Base-by-base conservation (phyloP, 1,284 basidiomycete species). In the Waitea zeae region DNA sequence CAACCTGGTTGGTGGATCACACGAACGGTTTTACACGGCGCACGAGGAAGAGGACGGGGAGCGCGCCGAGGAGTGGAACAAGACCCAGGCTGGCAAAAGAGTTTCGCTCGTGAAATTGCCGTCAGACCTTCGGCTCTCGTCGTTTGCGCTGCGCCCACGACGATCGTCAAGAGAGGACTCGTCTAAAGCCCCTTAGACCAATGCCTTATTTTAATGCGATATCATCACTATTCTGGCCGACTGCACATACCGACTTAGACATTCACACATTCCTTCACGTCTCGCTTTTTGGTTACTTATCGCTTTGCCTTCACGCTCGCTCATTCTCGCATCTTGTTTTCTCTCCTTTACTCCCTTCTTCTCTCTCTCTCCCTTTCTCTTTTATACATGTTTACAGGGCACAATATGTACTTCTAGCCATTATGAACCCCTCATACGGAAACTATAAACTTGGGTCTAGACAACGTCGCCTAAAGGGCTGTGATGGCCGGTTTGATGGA, bases 31-130 rank as follows among this genome's bases (percentile, higher is more conserved):
- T 43, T 58, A 54, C 40, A 59, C 59, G 9, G 58, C 55, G 24
- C 49, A 48, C 5, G 65, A 70, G 44, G 55, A 46, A 30, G 47
- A 51, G 13, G 64, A 68, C 38, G n/a, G n/a, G n/a, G 77, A 81
- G 48, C 61, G 71, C 51, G 81, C 83, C 13, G 83, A 87, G 51
- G 73, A 80, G 39, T 89, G 84, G 84, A 62, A 81, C 50, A 74
- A 74, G 52, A 88, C 84, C 1, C 71, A 77, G 27, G 79, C 77
- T 28, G 83, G 81, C 12, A 78, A 81, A 42, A 74, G 82, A 12
- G 86, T 88, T 12, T 86, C 81, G 13, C 59, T 89, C 34, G 76
- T 86, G 32, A 65, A 66, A 40, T 50, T 81, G 29, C 78, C 78
- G 20, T 68, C 76, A 5, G 60, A 67, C 44, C 56, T 80, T 39